Evolutionary conservation across 2,329 filamentous ascomycete genomes (phyloP), one percentile per base, ranked within the genome.

Genomic region (Chalaropsis thielavioides): DNA sequence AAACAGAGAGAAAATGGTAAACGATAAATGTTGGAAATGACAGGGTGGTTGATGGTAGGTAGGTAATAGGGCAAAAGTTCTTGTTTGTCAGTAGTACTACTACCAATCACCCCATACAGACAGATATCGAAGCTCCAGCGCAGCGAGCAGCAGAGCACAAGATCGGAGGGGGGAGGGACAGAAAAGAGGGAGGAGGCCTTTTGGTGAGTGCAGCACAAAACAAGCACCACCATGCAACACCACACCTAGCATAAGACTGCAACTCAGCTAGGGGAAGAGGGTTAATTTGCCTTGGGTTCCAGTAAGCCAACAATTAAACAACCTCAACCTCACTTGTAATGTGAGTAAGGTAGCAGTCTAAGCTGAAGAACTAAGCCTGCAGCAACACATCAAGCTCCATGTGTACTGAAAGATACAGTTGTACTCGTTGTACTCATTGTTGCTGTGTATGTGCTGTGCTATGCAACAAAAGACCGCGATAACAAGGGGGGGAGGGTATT

Each of bases 11-110:
- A n/a, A 58, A 58, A 27, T 17, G 27, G 31, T 58, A 35, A 35
- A 58, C 54, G 54, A 58, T 27, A 19, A 58, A 58, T 58, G 17
- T 35, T 58, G 54, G 24, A 58, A 58, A 58, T 58, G 54, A 38
- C 54, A 58, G 54, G 54, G 54, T 38, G 46, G 54, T n/a, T 27
- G 24, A 58, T 8, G 17, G 54, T n/a, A n/a, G n/a, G n/a, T n/a
- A n/a, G n/a, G n/a, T 31, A 19, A n/a, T 27, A 58, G 31, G 54
- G 24, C 54, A 31, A 58, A 58, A 35, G 54, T 58, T 58, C 13
- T 31, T 35, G 13, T 31, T 35, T 22, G 31, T n/a, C 27, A 58
- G 54, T 58, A 58, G 24, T 35, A 38, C 27, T 35, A 38, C 51
- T 58, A 58, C 54, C 31, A 58, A 46, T 46, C 31, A 58, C 7